A percentile compares a stretch with the other conserved stretches of the same genome.
Evolutionary conservation across 345 rosid genomes (phyloP).

Genomic region (Balakata baccata): DNA sequence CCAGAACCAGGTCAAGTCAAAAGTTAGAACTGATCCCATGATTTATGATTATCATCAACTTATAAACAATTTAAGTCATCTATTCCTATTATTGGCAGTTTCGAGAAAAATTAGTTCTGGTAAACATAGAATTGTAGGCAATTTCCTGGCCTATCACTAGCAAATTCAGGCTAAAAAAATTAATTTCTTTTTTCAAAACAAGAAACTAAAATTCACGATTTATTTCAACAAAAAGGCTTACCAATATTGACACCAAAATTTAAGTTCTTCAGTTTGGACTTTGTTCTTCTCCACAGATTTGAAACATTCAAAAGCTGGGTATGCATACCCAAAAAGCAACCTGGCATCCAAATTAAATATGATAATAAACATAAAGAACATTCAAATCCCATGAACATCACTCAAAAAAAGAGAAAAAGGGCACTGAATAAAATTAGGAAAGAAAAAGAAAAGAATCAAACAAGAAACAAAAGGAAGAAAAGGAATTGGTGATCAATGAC

Average conservation of each 20-base stretch:
- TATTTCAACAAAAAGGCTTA: constrained; percentile 19
- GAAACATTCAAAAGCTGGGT: constrained; percentile 87
- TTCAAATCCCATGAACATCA: neutral
- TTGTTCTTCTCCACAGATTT: constrained; percentile 80
- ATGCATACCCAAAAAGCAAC: constrained; percentile 77
- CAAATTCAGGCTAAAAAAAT: no score
- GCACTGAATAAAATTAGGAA: neutral
- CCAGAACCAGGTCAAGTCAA: neutral
- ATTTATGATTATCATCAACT: neutral
- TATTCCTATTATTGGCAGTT: no score
- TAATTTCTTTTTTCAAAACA: neutral
- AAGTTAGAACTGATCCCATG: no score
- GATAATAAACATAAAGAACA: neutral
- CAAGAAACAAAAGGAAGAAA: neutral
- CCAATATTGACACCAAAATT: constrained; percentile 98
- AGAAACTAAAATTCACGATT: neutral
- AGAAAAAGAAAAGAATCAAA: neutral
- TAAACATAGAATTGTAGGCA: neutral
- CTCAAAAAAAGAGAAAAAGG: neutral
- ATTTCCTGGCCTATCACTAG: no score
- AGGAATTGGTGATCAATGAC: constrained; percentile 14
- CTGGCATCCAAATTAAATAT: constrained; percentile 33
- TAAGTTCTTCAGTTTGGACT: constrained; percentile 70
- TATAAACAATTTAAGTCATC: no score
- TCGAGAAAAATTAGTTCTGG: neutral